Evolutionary conservation across 1,284 basidiomycete genomes (phyloP), one percentile per base, ranked within the genome.

Genomic region (Puccinia triticina): DNA sequence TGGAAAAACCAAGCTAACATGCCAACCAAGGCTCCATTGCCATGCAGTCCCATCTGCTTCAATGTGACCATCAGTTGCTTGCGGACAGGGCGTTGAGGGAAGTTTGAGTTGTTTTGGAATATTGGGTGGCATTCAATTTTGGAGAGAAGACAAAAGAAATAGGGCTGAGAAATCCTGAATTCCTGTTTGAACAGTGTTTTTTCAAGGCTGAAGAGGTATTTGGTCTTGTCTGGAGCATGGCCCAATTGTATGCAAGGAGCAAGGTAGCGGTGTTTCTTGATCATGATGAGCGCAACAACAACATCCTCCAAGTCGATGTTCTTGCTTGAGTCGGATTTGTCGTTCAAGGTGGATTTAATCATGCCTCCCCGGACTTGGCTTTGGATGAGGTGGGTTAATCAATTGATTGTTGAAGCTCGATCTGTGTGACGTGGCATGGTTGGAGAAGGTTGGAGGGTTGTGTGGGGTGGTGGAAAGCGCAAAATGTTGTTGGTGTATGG

Each of bases 171-270:
- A 37, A 69, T 69, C 67, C 67, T 8, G 40, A 69, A 69, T 46
- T 69, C 67, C 48, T 69, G 67, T 16, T 69, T 69, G 40, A 69
- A 69, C 12, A 37, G 21, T 12, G 21, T n/a, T 3, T 53, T 72
- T 32, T 50, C 69, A 2, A 72, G 69, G 16, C 69, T 14, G n/a
- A 72, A 72, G 1, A 72, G 69, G n/a, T 72, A 72, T 50, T 72
- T 26, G 3, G 43, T 72, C 12, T 48, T 72, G 48, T 72, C 46
- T 1, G 69, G 69, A 26, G 69, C 69, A 4, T 26, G 12, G 16
- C 18, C 69, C 3, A 72, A 4, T 50, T 16, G n/a, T 0, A 72
- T 16, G 2, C 43, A 1, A 50, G n/a, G 11, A 10, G 69, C 69
- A 5, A 72, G 46, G 46, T 72, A 72, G 2, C 40, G 40, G 3